These are phyloP conservation scores for Cyberlindnera xylosilytica DNA, from an alignment of 805 yeast species.

Conservation along the genomic window DNA sequence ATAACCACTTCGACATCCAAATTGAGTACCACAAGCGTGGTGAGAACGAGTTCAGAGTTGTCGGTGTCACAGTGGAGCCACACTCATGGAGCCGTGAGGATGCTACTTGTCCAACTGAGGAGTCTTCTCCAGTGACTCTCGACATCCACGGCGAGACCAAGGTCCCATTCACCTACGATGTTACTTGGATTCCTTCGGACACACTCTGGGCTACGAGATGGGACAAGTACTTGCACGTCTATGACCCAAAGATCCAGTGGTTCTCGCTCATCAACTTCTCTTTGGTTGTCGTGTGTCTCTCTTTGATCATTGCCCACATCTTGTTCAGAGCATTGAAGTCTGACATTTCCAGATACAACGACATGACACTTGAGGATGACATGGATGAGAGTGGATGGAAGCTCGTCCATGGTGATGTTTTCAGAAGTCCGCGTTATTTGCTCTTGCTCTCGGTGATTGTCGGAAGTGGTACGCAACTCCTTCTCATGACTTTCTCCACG, in stretches of 20 bases:
- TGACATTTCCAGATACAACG: slow-evolving; percentile 87
- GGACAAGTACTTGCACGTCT: slow-evolving; percentile 93
- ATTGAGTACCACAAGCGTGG: slow-evolving; percentile 81
- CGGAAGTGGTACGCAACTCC: slow-evolving; percentile 86
- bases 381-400: slow-evolving; percentile 98
- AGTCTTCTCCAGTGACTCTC: slow-evolving; percentile 43
- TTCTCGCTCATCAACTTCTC: slow-evolving; percentile 87
- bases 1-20: slow-evolving; percentile 75
- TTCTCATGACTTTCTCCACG: slow-evolving; percentile 71
- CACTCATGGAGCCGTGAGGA: slow-evolving; percentile 46
- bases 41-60: slow-evolving; percentile 73
- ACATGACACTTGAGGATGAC: slow-evolving; percentile 78
- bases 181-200: slow-evolving; percentile 61
- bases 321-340: slow-evolving; percentile 74
- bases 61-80: slow-evolving; percentile 82
- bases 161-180: slow-evolving; percentile 85
- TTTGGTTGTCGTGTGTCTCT: slow-evolving; percentile 71
- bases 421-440: slow-evolving; percentile 73
- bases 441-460: slow-evolving; percentile 74
- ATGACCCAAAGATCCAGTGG: slow-evolving; percentile 95
- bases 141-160: slow-evolving; percentile 46
- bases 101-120: slow-evolving; percentile 33
- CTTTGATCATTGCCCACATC: slow-evolving; percentile 75
- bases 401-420: slow-evolving; percentile 90
- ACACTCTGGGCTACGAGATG: slow-evolving; percentile 98